These are phyloP conservation scores for Diaporthe sp. DNA, from an alignment of 2,329 filamentous ascomycete genomes.

Conservation along the genomic window DNA sequence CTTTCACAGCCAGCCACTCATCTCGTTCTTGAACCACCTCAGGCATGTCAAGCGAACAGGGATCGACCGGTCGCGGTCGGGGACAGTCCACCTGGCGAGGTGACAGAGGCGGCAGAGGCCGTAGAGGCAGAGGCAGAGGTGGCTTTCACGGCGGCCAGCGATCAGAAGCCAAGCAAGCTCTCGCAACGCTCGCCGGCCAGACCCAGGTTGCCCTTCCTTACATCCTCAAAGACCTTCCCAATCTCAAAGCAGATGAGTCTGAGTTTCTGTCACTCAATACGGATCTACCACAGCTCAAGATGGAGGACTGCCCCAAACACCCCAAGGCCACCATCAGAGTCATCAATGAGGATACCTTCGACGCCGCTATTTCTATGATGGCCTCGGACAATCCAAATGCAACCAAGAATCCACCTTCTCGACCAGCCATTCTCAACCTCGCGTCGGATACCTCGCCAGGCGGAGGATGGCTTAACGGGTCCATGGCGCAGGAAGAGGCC, in stretches of 20 bases:
- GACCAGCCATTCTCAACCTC: slow-evolving; percentile 76
- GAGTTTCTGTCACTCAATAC: slow-evolving; percentile 54
- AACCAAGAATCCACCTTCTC: slow-evolving; percentile 42
- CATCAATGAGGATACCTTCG: slow-evolving; percentile 70
- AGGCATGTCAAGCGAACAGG: slow-evolving; percentile 26
- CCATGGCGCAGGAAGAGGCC: slow-evolving; percentile 77
- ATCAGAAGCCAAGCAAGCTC: slow-evolving; percentile 41
- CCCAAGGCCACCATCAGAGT: slow-evolving; percentile 58
- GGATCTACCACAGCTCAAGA: slow-evolving; percentile 55
- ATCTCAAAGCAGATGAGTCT: slow-evolving; percentile 54
- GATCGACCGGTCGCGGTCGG: background rate
- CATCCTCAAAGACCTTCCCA: slow-evolving; percentile 60
- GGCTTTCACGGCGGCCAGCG: slow-evolving; percentile 5
- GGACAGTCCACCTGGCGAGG: slow-evolving; percentile 33
- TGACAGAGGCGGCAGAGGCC: slow-evolving; percentile 3
- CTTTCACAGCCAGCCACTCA: background rate
- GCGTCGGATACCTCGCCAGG: slow-evolving; percentile 70
- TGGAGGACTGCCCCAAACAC: slow-evolving; percentile 58
- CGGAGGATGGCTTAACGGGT: slow-evolving; percentile 75
- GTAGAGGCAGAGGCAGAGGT: slow-evolving; percentile 51
- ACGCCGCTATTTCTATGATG: slow-evolving; percentile 61
- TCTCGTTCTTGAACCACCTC: background rate
- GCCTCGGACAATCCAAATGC: background rate
- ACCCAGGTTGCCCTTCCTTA: slow-evolving; percentile 62
- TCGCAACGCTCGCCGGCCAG: slow-evolving; percentile 61